phyloP scores from a whole-genome alignment of 192 early-diverging fungal species.

The Anaeromyces robustus region DNA sequence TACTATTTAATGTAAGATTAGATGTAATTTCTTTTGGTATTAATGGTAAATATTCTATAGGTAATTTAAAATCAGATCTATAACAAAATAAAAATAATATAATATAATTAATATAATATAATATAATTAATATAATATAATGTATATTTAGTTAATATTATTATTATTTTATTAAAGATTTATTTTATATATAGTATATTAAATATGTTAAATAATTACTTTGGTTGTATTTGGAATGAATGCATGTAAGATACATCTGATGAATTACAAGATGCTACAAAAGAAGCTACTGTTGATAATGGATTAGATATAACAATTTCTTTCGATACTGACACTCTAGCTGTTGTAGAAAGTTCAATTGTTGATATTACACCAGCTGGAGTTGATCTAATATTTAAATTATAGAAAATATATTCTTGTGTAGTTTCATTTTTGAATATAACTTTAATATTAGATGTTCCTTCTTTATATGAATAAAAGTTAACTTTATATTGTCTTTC shows the following conservation, averaged over 20 bases:
- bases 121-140: constrained; percentile 6
- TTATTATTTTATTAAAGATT: too few species aligned
- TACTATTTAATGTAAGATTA: constrained; percentile 16
- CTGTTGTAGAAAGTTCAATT: constrained; percentile 22
- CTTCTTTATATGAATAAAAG: constrained; percentile 44
- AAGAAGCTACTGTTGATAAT: constrained; percentile 20
- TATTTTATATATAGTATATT: too few species aligned
- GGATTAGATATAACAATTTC: constrained; percentile 33
- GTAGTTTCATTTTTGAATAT: constrained; percentile 42
- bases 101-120: constrained; percentile 1
- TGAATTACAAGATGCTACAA: constrained; percentile 20
- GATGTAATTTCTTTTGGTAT: constrained; percentile 26
- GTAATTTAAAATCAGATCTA: constrained; percentile 20
- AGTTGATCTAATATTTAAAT: constrained; percentile 29
- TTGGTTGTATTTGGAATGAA: constrained; percentile 24
- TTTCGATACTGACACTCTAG: constrained; percentile 15
- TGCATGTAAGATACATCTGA: constrained; percentile 30
- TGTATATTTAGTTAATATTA: background rate
- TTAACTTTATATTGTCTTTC: constrained; percentile 39
- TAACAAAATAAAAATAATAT: constrained; percentile 6
- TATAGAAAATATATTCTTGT: constrained; percentile 36
- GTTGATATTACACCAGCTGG: constrained; percentile 31
- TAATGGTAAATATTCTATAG: constrained; percentile 34
- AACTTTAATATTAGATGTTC: constrained; percentile 25
- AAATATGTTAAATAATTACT: constrained; percentile 13